phyloP scores from a whole-genome alignment of 768 basidiomycete species.

The Boletales sp. region DNA sequence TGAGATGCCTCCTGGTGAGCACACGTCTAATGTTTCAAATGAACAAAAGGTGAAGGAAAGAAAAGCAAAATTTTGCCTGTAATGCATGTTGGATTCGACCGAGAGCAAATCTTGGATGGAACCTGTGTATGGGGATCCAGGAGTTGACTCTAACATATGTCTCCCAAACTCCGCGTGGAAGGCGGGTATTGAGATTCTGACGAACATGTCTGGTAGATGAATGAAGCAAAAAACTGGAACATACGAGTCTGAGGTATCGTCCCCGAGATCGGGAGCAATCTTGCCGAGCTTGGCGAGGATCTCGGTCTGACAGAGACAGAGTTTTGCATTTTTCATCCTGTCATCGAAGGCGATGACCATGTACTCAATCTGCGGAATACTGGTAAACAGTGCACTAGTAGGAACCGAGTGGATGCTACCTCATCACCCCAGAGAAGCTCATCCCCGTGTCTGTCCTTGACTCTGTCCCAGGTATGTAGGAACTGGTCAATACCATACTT shows the following conservation, averaged over 20 bases:
- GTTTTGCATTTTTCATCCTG: constrained; percentile 70
- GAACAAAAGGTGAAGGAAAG: constrained; percentile 3
- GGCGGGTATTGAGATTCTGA: constrained; percentile 72
- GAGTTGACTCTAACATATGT: constrained; percentile 98
- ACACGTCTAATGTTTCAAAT: constrained; percentile 53
- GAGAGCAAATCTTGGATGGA: constrained; percentile 80
- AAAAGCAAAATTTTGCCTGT: constrained; percentile 50
- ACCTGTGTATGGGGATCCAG: constrained; percentile 92
- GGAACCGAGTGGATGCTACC: constrained; percentile 43
- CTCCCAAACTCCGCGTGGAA: constrained; percentile 99
- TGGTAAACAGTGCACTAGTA: constrained; percentile 10
- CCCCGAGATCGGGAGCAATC: constrained; percentile 63
- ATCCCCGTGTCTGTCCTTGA: constrained; percentile 89
- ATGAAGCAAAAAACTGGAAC: constrained; percentile 21
- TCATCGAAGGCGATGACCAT: constrained; percentile 89
- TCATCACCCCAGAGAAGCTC: constrained; percentile 98
- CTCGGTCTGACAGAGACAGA: constrained; percentile 94
- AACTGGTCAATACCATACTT: constrained; percentile 94
- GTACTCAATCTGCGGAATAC: constrained; percentile 75
- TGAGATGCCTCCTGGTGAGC: constrained; percentile 80
- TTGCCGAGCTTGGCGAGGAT: constrained; percentile 76
- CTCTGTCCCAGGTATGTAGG: constrained; percentile 85
- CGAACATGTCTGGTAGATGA: neutral
- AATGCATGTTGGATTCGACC: constrained; percentile 94
- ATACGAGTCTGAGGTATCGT: constrained; percentile 50